Evolutionary conservation across 2,329 filamentous ascomycete genomes (phyloP), one percentile per base, ranked within the genome.

Genomic region (Colletotrichum sp.): DNA sequence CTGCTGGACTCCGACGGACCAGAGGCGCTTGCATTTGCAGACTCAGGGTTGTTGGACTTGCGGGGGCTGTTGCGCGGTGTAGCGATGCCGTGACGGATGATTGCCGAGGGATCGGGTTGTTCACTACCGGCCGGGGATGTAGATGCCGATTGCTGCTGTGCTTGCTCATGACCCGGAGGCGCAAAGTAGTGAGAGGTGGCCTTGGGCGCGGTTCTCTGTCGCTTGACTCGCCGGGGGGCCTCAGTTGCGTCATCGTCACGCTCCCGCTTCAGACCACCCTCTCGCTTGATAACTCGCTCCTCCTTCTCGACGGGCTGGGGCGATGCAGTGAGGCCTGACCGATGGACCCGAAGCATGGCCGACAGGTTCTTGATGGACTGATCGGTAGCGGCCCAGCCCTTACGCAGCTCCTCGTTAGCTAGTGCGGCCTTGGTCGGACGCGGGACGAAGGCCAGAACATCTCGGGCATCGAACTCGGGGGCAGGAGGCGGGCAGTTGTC

Each of bases 301-400:
- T 34, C 30, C 12, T 58, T 63, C 13, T 28, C 30, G 58, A 56
- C 58, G 34, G 62, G 48, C 28, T 56, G 69, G 30, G 71, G n/a
- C 28, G 21, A 32, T 14, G 32, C 62, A 18, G 38, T 34, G 56
- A 68, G 26, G 69, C 55, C 38, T 63, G 64, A 59, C 48, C 70
- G 59, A 73, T 75, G 70, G 38, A 65, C 63, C 58, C 48, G 69
- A 61, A 74, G 73, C 43, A 73, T 59, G 18, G 62, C 26, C 32
- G 73, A 16, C 24, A 74, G 24, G 7, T 73, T 76, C 34, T 59
- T 71, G 61, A 78, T 75, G 58, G 75, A 68, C 26, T 81, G 79
- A 70, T 86, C 85, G 5, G 85, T 86, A 62, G 81, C 77, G 32
- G 75, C 79, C 85, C 84, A 86, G 6, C 81, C 78, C 21, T 76